A percentile compares a stretch with the other conserved stretches of the same genome.
These are phyloP conservation scores for Solanum bukasovii DNA, from an alignment of 257 asterid species.

Conservation along the genomic window DNA sequence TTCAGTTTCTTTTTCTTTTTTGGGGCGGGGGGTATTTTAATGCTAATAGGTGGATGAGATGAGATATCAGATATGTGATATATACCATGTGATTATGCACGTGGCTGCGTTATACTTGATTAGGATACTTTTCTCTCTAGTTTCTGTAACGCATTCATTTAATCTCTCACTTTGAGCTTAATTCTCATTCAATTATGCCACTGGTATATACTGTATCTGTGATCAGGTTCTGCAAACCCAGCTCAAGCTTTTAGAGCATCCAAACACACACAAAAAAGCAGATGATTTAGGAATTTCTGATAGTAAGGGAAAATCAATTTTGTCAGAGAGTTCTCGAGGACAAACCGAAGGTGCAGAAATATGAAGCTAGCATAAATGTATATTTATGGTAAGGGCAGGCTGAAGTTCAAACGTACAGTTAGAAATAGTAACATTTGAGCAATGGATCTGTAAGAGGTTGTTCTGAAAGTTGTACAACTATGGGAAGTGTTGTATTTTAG, in stretches of 20 bases:
- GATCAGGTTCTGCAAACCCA: slow-evolving; percentile 56
- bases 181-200: background rate
- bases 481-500: background rate
- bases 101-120: background rate
- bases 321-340: background rate
- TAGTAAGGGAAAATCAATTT: slow-evolving; percentile 42
- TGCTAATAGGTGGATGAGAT: background rate
- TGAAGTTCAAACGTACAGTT: background rate
- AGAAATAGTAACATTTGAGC: background rate
- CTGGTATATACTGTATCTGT: background rate
- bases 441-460: background rate
- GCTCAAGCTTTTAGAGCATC: slow-evolving; percentile 33
- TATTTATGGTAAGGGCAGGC: background rate
- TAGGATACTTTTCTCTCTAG: background rate
- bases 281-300: slow-evolving; percentile 24
- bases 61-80: background rate
- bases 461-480: background rate
- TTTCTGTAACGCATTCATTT: background rate
- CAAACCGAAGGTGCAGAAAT: background rate
- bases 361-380: background rate
- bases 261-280: slow-evolving; percentile 15
- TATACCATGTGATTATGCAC: background rate
- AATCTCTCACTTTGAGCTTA: background rate
- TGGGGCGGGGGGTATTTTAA: background rate
- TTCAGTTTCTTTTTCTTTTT: background rate